Percentiles rank a stretch among this genome's conserved stretches.
These are phyloP conservation scores for Cutaneotrichosporon sp. DNA, from an alignment of 1,284 basidiomycete species.

Conservation along the genomic window DNA sequence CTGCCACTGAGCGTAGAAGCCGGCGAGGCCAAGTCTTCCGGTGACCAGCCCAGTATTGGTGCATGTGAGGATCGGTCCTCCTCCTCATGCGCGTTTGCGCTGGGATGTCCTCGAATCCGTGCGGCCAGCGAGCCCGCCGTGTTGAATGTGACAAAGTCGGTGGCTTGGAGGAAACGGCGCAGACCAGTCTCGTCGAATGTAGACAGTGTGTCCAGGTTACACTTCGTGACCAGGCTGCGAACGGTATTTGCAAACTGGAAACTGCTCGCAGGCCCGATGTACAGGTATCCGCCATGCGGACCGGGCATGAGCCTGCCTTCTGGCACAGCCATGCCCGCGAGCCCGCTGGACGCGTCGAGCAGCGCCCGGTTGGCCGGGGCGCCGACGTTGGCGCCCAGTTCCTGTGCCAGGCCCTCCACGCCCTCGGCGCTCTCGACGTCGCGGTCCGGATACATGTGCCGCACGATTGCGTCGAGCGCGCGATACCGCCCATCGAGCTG, in stretches of 20 bases:
- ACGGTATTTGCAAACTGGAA: slow-evolving; percentile 17
- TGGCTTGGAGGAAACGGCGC: slow-evolving; percentile 15
- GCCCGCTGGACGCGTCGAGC: no score
- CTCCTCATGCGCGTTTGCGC: slow-evolving; percentile 4
- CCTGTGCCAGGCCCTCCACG: slow-evolving; percentile 2
- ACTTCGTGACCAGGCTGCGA: slow-evolving; percentile 14
- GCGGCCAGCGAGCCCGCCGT: not conserved
- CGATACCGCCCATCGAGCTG: slow-evolving; percentile 8
- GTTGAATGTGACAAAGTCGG: slow-evolving; percentile 12
- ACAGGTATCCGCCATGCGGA: slow-evolving; percentile 20
- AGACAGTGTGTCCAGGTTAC: slow-evolving; percentile 9
- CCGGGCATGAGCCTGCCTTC: slow-evolving; percentile 23
- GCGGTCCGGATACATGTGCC: slow-evolving; percentile 12
- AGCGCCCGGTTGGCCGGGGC: no score
- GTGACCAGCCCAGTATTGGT: no score
- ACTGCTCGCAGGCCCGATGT: slow-evolving; percentile 19
- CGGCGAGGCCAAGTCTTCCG: no score
- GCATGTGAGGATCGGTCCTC: not conserved
- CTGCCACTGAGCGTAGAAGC: not conserved
- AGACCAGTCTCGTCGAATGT: slow-evolving; percentile 18
- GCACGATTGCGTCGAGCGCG: slow-evolving; percentile 14
- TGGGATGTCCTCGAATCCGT: no score
- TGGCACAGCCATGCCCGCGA: no score
- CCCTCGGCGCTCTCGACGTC: slow-evolving; percentile 14
- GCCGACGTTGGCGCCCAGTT: no score